Percentiles rank a stretch among this genome's conserved stretches.
phyloP scores from a whole-genome alignment of 129 eudicot species.

The Glebionis coronaria region DNA sequence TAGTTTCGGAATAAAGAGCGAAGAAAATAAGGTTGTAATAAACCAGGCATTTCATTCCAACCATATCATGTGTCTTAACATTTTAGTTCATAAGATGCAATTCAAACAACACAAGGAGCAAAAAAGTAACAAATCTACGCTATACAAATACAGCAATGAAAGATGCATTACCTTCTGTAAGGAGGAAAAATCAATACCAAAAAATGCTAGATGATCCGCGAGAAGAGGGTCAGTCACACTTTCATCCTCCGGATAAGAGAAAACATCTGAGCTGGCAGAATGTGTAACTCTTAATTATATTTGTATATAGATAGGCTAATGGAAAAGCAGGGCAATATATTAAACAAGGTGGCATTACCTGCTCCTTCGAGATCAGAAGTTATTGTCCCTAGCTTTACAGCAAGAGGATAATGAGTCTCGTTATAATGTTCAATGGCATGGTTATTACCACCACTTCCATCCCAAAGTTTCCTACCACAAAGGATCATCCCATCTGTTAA shows the following conservation, averaged over 20 bases:
- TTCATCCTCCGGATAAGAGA: conserved; percentile 94
- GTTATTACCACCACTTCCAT: conserved; percentile 93
- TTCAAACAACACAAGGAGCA: neutral
- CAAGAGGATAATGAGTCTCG: conserved; percentile 75
- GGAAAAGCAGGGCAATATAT: neutral
- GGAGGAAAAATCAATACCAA: conserved; percentile 97
- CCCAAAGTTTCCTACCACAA: conserved; percentile 94
- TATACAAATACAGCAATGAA: neutral
- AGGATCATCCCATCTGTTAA: conserved; percentile 88
- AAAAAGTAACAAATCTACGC: neutral
- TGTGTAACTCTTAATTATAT: conserved; percentile 42
- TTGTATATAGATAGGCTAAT: conserved; percentile 16
- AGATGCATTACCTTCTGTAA: conserved; percentile 69
- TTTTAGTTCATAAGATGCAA: neutral
- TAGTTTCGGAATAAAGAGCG: too few species aligned
- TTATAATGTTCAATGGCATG: conserved; percentile 86
- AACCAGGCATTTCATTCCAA: neutral
- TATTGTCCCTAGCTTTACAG: conserved; percentile 94
- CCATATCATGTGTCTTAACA: neutral
- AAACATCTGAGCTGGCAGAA: conserved; percentile 98
- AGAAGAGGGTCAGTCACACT: conserved; percentile 81
- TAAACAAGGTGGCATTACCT: conserved; percentile 57
- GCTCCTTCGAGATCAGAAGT: conserved; percentile 91
- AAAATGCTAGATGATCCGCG: conserved; percentile 78
- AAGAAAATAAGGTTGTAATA: too few species aligned